phyloP scores from a whole-genome alignment of 2,329 filamentous ascomycete genomes.

The Xylaria sp. region DNA sequence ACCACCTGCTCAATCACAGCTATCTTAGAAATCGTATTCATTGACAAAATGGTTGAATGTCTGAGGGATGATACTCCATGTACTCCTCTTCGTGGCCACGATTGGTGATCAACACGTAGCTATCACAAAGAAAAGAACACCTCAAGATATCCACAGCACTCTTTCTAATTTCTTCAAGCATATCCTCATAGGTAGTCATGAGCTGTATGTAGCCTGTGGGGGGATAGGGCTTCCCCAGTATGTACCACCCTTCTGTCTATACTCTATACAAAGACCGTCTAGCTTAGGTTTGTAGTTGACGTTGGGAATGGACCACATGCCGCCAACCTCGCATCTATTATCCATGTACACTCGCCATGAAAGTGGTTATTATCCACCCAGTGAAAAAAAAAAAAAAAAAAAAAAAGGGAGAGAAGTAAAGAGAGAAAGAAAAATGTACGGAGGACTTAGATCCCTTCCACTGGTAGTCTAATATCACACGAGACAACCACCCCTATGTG shows the following conservation, averaged over 20 bases:
- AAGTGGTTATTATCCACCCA: neutral
- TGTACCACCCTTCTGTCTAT: slow-evolving; percentile 17
- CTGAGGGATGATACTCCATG: neutral
- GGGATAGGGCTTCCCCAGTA: neutral
- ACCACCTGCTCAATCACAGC: no score
- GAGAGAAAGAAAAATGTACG: neutral
- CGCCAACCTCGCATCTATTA: slow-evolving; percentile 18
- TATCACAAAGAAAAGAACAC: neutral
- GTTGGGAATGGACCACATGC: neutral
- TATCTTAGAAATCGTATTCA: no score
- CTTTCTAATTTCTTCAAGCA: neutral
- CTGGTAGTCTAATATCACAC: neutral
- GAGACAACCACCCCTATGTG: neutral
- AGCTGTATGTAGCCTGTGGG: neutral
- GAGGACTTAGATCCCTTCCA: neutral
- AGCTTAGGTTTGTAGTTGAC: neutral
- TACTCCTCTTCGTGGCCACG: neutral
- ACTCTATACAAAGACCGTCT: slow-evolving; percentile 25
- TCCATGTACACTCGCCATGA: slow-evolving; percentile 23
- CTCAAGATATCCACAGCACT: neutral
- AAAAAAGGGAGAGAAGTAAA: neutral
- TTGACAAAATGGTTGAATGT: no score
- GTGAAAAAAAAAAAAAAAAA: neutral
- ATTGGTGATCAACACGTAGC: neutral
- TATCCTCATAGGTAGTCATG: neutral